These are phyloP conservation scores for Pleurotus ostreatus DNA, from an alignment of 768 basidiomycete species.

Conservation along the genomic window DNA sequence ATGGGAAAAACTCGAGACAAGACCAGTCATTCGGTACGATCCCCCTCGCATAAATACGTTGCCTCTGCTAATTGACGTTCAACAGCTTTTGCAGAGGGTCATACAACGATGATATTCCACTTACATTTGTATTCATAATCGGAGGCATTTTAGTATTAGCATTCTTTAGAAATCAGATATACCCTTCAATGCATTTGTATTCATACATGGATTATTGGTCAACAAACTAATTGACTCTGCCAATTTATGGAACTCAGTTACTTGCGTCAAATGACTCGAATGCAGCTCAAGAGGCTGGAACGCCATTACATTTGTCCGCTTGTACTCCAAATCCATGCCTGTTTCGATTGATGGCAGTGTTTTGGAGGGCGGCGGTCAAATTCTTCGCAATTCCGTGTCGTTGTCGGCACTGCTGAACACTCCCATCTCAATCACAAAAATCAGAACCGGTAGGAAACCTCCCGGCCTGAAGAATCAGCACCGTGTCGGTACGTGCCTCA, in stretches of 20 bases:
- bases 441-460: slow-evolving; percentile 52
- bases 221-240: no score
- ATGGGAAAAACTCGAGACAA: slow-evolving; percentile 5
- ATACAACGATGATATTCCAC: not conserved
- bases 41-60: not conserved
- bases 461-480: slow-evolving; percentile 75
- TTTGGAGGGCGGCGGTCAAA: slow-evolving; percentile 66
- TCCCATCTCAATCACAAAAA: slow-evolving; percentile 55
- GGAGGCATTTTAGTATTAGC: not conserved
- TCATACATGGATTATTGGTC: not conserved
- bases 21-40: slow-evolving; percentile 4
- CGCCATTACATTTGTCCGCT: not conserved
- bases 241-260: no score
- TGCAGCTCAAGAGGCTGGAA: not conserved
- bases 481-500: slow-evolving; percentile 47
- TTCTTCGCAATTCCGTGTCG: slow-evolving; percentile 65
- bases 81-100: not conserved
- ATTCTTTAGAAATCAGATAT: not conserved
- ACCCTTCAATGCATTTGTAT: slow-evolving; percentile 8
- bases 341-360: slow-evolving; percentile 42
- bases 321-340: not conserved
- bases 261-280: not conserved
- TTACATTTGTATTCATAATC: not conserved
- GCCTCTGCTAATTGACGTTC: not conserved
- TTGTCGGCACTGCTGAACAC: slow-evolving; percentile 63